Evolutionary conservation across 768 basidiomycete genomes (phyloP).

Genomic region (Pulveroboletus ravenelii): DNA sequence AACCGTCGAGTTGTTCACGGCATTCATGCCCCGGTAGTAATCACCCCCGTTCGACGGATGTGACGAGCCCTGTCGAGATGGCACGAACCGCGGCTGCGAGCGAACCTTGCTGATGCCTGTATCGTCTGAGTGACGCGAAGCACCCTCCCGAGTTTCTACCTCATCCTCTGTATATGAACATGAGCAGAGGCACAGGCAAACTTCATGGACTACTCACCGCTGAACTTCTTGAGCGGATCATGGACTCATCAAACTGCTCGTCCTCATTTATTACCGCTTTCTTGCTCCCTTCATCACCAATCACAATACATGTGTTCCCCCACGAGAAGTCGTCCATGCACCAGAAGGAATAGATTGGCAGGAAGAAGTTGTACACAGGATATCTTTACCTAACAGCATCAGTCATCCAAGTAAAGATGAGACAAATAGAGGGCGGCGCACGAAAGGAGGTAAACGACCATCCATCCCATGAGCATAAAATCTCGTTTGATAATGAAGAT

Average conservation of each 20-base stretch:
- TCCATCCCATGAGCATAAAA: slow-evolving; percentile 98
- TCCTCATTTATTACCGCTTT: slow-evolving; percentile 92
- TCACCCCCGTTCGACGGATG: slow-evolving; percentile 75
- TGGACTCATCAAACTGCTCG: slow-evolving; percentile 94
- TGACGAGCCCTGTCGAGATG: slow-evolving; percentile 60
- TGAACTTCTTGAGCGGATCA: slow-evolving; percentile 98
- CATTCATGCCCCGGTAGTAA: slow-evolving; percentile 85
- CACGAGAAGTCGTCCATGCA: no score
- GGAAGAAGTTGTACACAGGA: slow-evolving; percentile 90
- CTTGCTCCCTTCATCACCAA: slow-evolving; percentile 92
- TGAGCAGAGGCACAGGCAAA: slow-evolving; percentile 2
- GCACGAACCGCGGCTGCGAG: slow-evolving; percentile 49
- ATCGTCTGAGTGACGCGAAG: slow-evolving; percentile 68
- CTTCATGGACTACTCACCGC: slow-evolving; percentile 52
- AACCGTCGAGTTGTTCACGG: slow-evolving; percentile 55
- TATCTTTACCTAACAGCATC: slow-evolving; percentile 47
- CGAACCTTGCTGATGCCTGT: slow-evolving; percentile 65
- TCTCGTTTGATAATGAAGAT: slow-evolving; percentile 97
- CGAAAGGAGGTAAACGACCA: slow-evolving; percentile 91
- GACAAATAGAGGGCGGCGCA: slow-evolving; percentile 37
- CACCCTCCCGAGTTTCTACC: slow-evolving; percentile 85
- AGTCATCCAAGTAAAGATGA: not conserved
- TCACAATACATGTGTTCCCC: slow-evolving; percentile 91
- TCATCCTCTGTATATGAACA: slow-evolving; percentile 76
- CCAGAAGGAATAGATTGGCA: slow-evolving; percentile 96